Base-by-base conservation (phyloP, 2,329 filamentous ascomycete genomes). In the Pseudocercospora cruenta region DNA sequence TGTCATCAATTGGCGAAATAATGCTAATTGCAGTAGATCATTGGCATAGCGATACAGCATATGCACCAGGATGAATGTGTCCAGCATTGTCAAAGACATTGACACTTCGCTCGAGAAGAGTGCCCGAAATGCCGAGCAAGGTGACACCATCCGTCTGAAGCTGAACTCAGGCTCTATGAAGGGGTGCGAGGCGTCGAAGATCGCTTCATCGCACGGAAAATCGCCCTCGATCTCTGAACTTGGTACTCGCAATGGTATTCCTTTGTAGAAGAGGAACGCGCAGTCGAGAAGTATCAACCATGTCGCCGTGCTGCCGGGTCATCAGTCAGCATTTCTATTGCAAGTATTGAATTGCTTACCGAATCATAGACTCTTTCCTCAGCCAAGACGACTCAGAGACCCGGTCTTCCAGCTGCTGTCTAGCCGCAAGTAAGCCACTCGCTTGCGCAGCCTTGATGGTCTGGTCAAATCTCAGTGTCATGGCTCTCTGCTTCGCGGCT, bases 51-150 rank as follows among this genome's bases (percentile, higher is more conserved):
- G 66, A 33, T 67, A 67, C 4, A 67, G 66, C 66, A 60, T 60
- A 47, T 66, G 67, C 26, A 69, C 64, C 14, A 69, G 36, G 16
- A 69, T 59, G 60, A 69, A 69, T 0, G 67, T 65, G 45, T 69
- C 67, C 57, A 69, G 45, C 60, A 67, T 60, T 9, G 59, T 67
- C 22, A 69, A 60, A 10, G 57, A 62, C 19, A n/a, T 26, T 26
- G 31, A 19, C 7, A 21, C 28, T 24, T 26, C 53, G 31, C 24
- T 36, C 2, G 31, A 33, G 39, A 64, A 64, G 0, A 66, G 55
- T 36, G 43, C 59, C 12, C 55, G 61, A 58, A 67, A 64, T 16
- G 65, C 60, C 21, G 64, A 39, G n/a, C 26, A 21, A 43, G 59
- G 43, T 22, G 31, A 58, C 6, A 47, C 45, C 19, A 33, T 47